Conservation (phyloP, 192 early-diverging fungal species). For the Coemansia sp. region DNA sequence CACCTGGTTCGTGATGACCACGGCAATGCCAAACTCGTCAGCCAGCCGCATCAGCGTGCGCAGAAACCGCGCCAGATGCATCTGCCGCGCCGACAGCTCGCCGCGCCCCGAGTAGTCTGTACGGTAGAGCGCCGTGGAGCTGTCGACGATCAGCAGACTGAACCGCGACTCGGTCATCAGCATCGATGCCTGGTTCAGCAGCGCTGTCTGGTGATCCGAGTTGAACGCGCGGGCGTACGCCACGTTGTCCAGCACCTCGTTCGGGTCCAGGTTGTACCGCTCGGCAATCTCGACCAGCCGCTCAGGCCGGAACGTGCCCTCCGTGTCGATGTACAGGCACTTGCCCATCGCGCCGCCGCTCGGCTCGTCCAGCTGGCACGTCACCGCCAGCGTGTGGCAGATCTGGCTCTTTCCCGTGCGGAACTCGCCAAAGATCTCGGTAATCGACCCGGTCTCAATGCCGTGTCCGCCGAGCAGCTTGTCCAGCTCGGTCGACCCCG, state of each 20-base stretch:
- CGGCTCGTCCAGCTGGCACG: conserved; percentile 86
- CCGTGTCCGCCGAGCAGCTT: conserved; percentile 86
- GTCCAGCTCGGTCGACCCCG: conserved; percentile 89
- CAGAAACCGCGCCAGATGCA: conserved; percentile 89
- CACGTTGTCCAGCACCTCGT: conserved; percentile 90
- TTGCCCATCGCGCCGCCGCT: conserved; percentile 93
- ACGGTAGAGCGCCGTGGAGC: conserved; percentile 86
- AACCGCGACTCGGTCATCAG: conserved; percentile 90
- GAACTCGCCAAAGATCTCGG: conserved; percentile 98
- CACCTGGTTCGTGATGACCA: conserved; percentile 98
- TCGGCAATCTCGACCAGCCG: conserved; percentile 79
- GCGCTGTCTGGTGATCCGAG: conserved; percentile 86
- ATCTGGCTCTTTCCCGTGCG: conserved; percentile 96
- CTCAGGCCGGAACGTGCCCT: conserved; percentile 94
- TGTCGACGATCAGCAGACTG: conserved; percentile 85
- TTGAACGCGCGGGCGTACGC: conserved; percentile 93
- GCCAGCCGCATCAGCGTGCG: conserved; percentile 79
- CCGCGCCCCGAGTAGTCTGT: conserved; percentile 97
- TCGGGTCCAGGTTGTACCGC: conserved; percentile 75
- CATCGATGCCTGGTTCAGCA: conserved; percentile 78
- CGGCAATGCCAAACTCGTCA: conserved; percentile 97
- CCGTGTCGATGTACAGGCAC: conserved; percentile 95
- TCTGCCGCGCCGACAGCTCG: conserved; percentile 90
- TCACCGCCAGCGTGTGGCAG: conserved; percentile 93
- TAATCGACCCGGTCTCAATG: conserved; percentile 94